Evolutionary conservation across 1,284 basidiomycete species (phyloP).

Genomic region (Apiotrichum siamense): DNA sequence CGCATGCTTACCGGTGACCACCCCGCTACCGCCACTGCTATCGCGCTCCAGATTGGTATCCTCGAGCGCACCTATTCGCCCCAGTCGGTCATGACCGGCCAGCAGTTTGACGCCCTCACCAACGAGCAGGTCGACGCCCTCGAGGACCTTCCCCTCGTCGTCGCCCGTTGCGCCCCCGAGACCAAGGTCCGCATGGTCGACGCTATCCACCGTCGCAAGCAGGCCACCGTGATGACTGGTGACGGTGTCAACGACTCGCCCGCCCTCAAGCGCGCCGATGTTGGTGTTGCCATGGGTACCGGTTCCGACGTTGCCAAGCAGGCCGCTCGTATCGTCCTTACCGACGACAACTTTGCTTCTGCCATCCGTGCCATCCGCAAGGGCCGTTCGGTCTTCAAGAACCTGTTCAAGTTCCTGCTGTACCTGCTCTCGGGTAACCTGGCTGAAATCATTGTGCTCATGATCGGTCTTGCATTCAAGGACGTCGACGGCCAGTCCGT

Average conservation of each 20-base stretch:
- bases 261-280: constrained; percentile 55
- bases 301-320: constrained; percentile 64
- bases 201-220: constrained; percentile 53
- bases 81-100: constrained; percentile 51
- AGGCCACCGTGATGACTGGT: constrained; percentile 49
- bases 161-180: constrained; percentile 56
- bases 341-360: constrained; percentile 67
- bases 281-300: constrained; percentile 65
- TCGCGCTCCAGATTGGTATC: constrained; percentile 53
- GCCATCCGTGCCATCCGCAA: constrained; percentile 62
- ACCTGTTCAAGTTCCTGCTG: constrained; percentile 48
- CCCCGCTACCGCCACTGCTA: constrained; percentile 52
- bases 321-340: constrained; percentile 59
- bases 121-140: constrained; percentile 59
- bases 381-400: constrained; percentile 55
- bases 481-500: constrained; percentile 56
- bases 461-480: constrained; percentile 63
- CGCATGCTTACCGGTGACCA: constrained; percentile 58
- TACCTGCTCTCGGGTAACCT: constrained; percentile 58
- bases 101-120: constrained; percentile 59
- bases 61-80: constrained; percentile 48
- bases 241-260: constrained; percentile 59
- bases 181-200: constrained; percentile 57
- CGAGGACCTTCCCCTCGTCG: constrained; percentile 55
- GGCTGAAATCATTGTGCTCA: constrained; percentile 56